A percentile compares a stretch with the other conserved stretches of the same genome.
Evolutionary conservation across 352 stramenopile genomes (phyloP).

Genomic region (Heterotrichella gracilis): DNA sequence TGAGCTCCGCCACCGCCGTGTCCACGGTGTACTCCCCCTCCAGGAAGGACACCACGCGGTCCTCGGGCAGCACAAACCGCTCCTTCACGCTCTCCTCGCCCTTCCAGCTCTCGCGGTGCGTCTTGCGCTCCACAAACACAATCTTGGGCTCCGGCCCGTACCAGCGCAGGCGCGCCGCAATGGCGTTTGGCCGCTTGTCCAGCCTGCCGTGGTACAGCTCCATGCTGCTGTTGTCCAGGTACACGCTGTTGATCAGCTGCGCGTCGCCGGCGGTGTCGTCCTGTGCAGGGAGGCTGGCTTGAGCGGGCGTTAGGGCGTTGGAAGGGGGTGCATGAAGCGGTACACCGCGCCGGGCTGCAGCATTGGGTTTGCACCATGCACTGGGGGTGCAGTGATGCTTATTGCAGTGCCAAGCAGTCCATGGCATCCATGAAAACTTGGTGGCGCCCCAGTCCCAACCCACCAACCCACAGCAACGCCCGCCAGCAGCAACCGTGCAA

Average conservation of each 20-base stretch:
- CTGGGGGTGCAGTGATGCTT: too few relatives aligned
- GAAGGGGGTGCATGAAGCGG: too few relatives aligned
- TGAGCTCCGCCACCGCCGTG: slow-evolving; percentile 26
- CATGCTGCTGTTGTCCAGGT: slow-evolving; percentile 32
- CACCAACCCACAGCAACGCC: too few relatives aligned
- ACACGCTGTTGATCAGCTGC: slow-evolving; percentile 16
- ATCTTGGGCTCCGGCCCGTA: slow-evolving; percentile 36
- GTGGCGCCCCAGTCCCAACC: too few relatives aligned
- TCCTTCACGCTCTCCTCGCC: slow-evolving; percentile 44
- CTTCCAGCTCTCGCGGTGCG: slow-evolving; percentile 42
- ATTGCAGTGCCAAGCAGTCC: too few relatives aligned
- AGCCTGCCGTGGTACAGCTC: slow-evolving; percentile 42
- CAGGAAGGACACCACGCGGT: slow-evolving; percentile 29
- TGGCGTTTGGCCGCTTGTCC: slow-evolving; percentile 40
- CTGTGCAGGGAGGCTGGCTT: slow-evolving; percentile 16
- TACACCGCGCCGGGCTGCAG: too few relatives aligned
- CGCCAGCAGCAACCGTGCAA: too few relatives aligned
- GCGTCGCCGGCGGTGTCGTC: too few relatives aligned
- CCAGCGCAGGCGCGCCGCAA: slow-evolving; percentile 40
- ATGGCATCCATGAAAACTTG: too few relatives aligned
- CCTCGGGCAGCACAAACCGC: slow-evolving; percentile 31
- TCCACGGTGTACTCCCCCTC: slow-evolving; percentile 28
- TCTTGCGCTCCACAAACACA: slow-evolving; percentile 50
- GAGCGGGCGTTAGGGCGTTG: too few relatives aligned
- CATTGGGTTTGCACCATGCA: too few relatives aligned